Evolutionary conservation across 768 basidiomycete species (phyloP), one percentile per base, ranked within the genome.

Genomic region (Tricholoma furcatifolium): DNA sequence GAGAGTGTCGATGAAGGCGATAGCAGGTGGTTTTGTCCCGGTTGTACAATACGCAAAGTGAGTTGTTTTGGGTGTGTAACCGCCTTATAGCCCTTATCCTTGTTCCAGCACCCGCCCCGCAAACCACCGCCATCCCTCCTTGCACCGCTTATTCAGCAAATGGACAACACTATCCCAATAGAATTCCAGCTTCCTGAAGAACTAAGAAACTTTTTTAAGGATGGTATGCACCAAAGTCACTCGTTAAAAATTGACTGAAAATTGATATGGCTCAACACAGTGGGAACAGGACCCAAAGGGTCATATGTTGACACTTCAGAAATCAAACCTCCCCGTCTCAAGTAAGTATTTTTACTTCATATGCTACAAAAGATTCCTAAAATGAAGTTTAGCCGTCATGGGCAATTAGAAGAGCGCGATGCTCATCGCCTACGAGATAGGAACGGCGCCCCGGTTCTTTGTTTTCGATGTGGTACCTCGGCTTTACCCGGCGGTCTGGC

Each of bases 381-480:
- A 58, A 20, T 17, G 38, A 50, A 24, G 24, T 54, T 14, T 57
- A 82, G 94, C 65, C 92, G 93, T 23, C 87, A 87, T 64, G 92
- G 92, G 24, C 87, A 93, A 58, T 71, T 91, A 24, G 97, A 98
- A 65, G 94, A 94, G 47, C 86, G 94, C 23, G 97, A 98, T 68
- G 83, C 90, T 10, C 83, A 88, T 72, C 84, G 90, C 40, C 75
- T 95, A 43, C 88, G 86, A 64, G 95, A 98, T 68, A 82, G 85
- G 61, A 91, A 88, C 62, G 88, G 90, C 2, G 77, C 79, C 0
- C 82, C 88, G 3, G 83, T 97, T n/a, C 74, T 95, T 27, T 99
- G 97, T 67, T 97, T 91, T 72, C 83, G 80, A 54, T 99, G 97
- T 67, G 87, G 88, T 39, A 84, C 82, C 15, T 90, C 94, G 6